Evolutionary conservation across 345 rosid genomes (phyloP), one percentile per base, ranked within the genome.

Genomic region (Pseudoturritis turrita): DNA sequence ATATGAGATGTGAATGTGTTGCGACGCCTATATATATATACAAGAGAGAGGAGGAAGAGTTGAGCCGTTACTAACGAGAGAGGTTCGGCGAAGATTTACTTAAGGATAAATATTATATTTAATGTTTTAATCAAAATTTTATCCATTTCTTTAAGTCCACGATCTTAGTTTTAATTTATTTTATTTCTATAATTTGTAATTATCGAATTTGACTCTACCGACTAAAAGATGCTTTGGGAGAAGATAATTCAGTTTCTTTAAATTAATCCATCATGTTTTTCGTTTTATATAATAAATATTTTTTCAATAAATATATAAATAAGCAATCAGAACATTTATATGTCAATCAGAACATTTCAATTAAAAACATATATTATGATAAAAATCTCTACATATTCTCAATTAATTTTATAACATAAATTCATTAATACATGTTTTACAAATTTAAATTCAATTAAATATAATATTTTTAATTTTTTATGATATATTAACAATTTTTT

Each of bases 131-230:
- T 72, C 40, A 10, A 45, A 7, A 45, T 19, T 41, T 61, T 4
- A 41, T 72, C 63, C 13, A 23, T 31, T 72, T 21, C 45, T 54
- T 44, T 29, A 22, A 21, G 2, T 7, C 62, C 63, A 64, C 41
- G 65, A 64, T 72, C 40, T 31, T 43, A 35, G 14, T 31, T n/a
- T n/a, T n/a, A n/a, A 3, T 28, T 52, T 28, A 28, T 51, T 31
- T 41, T 1, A 1, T 51, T 62, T 62, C 56, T 7, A n/a, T 31
- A 5, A 37, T 29, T 45, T 6, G 2, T 13, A 37, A 51, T 59
- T 39, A 19, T 50, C 53, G 62, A 35, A 45, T 19, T 72, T 72
- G 77, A 55, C 71, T 63, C 31, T 56, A 65, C 39, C 64, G 21
- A 72, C 33, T 41, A 44, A 68, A 26, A n/a, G 43, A 69, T 69